Evolutionary conservation across 2,329 filamentous ascomycete genomes (phyloP).

Genomic region (Ampelomyces quisqualis): DNA sequence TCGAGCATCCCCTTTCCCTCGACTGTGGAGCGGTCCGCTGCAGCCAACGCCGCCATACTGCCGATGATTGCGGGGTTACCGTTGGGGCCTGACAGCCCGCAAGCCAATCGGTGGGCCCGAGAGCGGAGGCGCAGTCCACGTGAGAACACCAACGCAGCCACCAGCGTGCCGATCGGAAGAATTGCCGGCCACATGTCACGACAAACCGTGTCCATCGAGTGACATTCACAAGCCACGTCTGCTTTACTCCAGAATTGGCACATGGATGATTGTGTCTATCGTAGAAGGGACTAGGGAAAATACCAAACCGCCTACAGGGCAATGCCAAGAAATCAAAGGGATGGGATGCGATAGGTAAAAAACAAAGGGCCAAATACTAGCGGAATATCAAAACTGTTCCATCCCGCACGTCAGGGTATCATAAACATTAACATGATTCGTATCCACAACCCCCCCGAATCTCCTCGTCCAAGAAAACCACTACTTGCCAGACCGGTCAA

Average conservation of each 20-base stretch:
- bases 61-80: constrained; percentile 22
- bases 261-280: neutral
- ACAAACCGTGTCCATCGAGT: neutral
- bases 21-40: neutral
- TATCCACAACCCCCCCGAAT: neutral
- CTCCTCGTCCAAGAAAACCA: neutral
- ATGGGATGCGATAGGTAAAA: neutral
- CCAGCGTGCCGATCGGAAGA: neutral
- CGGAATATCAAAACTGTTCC: neutral
- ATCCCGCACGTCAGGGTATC: constrained; percentile 2
- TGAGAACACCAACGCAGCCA: neutral
- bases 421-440: constrained; percentile 3
- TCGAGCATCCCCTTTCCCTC: neutral
- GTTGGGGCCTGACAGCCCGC: constrained; percentile 13
- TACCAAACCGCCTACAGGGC: neutral
- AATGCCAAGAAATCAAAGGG: neutral
- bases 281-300: neutral
- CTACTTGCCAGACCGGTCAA: constrained; percentile 41
- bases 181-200: constrained; percentile 1
- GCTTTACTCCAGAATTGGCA: neutral
- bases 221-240: neutral
- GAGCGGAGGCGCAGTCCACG: constrained; percentile 2
- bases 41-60: constrained; percentile 17
- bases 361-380: neutral
- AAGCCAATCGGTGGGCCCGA: constrained; percentile 8